These are phyloP conservation scores for Didymella segeticola DNA, from an alignment of 2,329 filamentous ascomycete genomes.

Conservation along the genomic window DNA sequence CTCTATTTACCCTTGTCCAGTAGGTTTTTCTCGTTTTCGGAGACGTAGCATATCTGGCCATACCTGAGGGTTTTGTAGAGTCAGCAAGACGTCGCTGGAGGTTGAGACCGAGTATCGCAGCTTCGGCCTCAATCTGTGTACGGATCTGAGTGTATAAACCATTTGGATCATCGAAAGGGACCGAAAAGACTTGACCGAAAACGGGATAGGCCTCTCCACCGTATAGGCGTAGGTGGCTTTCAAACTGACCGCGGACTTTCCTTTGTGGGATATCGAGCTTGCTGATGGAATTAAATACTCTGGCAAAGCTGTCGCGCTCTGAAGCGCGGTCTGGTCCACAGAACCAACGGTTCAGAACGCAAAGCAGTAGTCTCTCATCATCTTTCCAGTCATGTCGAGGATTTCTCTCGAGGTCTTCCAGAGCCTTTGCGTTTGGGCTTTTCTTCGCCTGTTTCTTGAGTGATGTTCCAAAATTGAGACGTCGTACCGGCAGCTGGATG, in stretches of 20 bases:
- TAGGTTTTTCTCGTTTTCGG: neutral
- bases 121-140: conserved; percentile 8
- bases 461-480: neutral
- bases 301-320: neutral
- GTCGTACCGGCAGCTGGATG: neutral
- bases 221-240: conserved; percentile 8
- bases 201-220: conserved; percentile 10
- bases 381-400: conserved; percentile 10
- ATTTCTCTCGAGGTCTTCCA: neutral
- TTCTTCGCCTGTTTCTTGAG: neutral
- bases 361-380: conserved; percentile 15
- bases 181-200: conserved; percentile 6
- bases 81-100: neutral
- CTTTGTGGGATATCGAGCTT: neutral
- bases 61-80: neutral
- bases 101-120: neutral
- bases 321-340: neutral
- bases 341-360: conserved; percentile 16
- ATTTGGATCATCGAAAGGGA: conserved; percentile 19
- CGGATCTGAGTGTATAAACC: conserved; percentile 9
- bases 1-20: neutral
- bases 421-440: neutral
- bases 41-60: neutral
- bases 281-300: conserved; percentile 19
- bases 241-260: conserved; percentile 11